phyloP scores from a whole-genome alignment of 768 basidiomycete genomes.

The Suillus lakei region DNA sequence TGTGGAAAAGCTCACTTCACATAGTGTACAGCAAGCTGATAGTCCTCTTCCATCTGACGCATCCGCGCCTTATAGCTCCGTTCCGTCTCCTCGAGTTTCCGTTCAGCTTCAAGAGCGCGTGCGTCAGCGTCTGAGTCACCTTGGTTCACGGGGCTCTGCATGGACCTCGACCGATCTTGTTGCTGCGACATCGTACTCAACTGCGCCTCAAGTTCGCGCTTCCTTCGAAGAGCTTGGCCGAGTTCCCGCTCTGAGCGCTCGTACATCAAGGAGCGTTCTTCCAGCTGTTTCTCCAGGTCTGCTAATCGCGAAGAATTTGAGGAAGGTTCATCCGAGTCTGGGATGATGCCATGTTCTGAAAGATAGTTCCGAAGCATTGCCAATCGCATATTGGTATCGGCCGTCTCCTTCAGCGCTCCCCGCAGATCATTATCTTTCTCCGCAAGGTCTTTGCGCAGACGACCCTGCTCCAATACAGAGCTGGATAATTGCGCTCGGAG shows the following conservation, averaged over 20 bases:
- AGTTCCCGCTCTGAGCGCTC: slow-evolving; percentile 82
- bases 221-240: slow-evolving; percentile 63
- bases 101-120: slow-evolving; percentile 71
- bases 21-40: slow-evolving; percentile 95
- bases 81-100: slow-evolving; percentile 79
- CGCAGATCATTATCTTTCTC: slow-evolving; percentile 67
- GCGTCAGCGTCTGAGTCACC: slow-evolving; percentile 43
- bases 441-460: slow-evolving; percentile 69
- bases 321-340: slow-evolving; percentile 72
- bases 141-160: slow-evolving; percentile 55
- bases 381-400: slow-evolving; percentile 75
- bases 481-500: slow-evolving; percentile 75
- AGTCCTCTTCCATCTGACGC: slow-evolving; percentile 92
- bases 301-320: slow-evolving; percentile 53
- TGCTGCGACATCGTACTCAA: slow-evolving; percentile 65
- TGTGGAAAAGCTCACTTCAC: slow-evolving; percentile 74
- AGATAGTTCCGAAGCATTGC: slow-evolving; percentile 85
- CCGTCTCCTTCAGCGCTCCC: slow-evolving; percentile 65
- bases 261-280: slow-evolving; percentile 71
- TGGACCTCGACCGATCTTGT: slow-evolving; percentile 66
- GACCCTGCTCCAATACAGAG: slow-evolving; percentile 70
- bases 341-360: slow-evolving; percentile 82
- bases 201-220: slow-evolving; percentile 77
- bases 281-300: slow-evolving; percentile 80
- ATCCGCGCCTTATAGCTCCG: slow-evolving; percentile 77